Evolutionary conservation across 2,329 filamentous ascomycete genomes (phyloP).

Genomic region (Helminthosporium solani): DNA sequence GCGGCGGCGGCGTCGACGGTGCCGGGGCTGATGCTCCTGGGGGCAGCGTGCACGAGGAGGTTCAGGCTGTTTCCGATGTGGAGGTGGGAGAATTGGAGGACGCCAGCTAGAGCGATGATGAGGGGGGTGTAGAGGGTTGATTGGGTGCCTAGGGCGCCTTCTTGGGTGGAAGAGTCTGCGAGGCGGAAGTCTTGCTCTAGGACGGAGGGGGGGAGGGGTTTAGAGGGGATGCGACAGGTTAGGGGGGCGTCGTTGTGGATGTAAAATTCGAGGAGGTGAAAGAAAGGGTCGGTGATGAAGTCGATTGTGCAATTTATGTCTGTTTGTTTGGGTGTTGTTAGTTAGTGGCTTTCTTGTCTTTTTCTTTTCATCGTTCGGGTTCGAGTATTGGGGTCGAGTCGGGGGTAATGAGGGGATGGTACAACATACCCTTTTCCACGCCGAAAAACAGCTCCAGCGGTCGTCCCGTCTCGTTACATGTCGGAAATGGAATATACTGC

Average conservation of each 20-base stretch:
- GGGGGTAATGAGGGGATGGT: too few relatives aligned
- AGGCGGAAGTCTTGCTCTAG: constrained; percentile 32
- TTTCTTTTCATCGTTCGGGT: too few relatives aligned
- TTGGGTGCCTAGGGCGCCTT: constrained; percentile 38
- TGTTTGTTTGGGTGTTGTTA: constrained; percentile 6
- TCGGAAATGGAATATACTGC: constrained; percentile 87
- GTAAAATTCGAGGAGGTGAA: constrained; percentile 92
- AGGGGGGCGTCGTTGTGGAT: constrained; percentile 94
- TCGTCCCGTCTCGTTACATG: constrained; percentile 81
- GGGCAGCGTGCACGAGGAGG: constrained; percentile 73
- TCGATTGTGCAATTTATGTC: constrained; percentile 84
- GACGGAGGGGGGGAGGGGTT: constrained; percentile 57
- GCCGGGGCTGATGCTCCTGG: constrained; percentile 57
- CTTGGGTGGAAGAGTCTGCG: constrained; percentile 42
- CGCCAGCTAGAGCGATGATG: constrained; percentile 85
- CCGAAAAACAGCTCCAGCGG: constrained; percentile 87
- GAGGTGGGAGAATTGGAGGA: constrained; percentile 78
- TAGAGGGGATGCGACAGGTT: constrained; percentile 82
- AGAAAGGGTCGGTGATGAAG: constrained; percentile 75
- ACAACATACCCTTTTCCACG: constrained; percentile 60
- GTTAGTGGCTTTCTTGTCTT: too few relatives aligned
- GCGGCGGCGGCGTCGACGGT: constrained; percentile 85
- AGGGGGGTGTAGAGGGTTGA: constrained; percentile 68
- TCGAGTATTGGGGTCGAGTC: too few relatives aligned
- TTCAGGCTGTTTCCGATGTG: constrained; percentile 91